A percentile compares a stretch with the other conserved stretches of the same genome.
These are phyloP conservation scores for Ochetophila trinervis DNA, from an alignment of 306 rosid species.

Conservation along the genomic window DNA sequence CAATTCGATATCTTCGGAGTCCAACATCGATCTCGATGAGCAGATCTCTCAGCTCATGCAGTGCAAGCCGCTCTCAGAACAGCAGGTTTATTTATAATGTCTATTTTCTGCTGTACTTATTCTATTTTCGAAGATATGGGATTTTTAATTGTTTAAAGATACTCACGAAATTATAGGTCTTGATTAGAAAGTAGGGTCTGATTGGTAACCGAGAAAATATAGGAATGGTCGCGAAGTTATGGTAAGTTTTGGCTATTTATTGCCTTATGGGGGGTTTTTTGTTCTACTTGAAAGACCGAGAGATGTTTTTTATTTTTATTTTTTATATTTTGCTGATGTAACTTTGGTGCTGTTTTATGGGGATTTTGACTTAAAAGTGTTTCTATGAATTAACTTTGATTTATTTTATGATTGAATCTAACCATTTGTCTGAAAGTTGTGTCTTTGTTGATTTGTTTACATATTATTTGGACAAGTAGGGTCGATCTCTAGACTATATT, in stretches of 20 bases:
- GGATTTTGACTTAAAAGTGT: too few species aligned
- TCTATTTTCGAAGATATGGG: background rate
- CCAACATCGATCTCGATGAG: conserved; percentile 66
- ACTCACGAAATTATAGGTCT: background rate
- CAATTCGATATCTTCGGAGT: conserved; percentile 57
- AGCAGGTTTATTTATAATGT: conserved; percentile 51
- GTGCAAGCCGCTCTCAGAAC: conserved; percentile 98
- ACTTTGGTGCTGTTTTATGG: too few species aligned
- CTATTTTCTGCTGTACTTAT: conserved; percentile 17
- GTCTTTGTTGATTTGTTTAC: too few species aligned
- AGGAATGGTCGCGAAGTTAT: background rate
- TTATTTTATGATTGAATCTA: too few species aligned
- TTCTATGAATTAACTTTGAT: too few species aligned
- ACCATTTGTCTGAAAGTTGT: too few species aligned
- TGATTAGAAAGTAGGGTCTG: conserved; percentile 1
- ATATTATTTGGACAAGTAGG: too few species aligned
- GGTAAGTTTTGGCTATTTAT: background rate
- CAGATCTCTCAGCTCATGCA: conserved; percentile 99
- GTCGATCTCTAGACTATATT: too few species aligned
- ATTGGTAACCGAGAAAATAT: conserved; percentile 7
- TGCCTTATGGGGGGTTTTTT: too few species aligned
- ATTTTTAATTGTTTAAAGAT: background rate
- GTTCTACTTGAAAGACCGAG: too few species aligned
- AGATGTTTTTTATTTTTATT: too few species aligned
- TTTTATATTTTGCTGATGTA: too few species aligned